Evolutionary conservation across 208 protist species (phyloP).

Genomic region (Naegleria lovaniensis): DNA sequence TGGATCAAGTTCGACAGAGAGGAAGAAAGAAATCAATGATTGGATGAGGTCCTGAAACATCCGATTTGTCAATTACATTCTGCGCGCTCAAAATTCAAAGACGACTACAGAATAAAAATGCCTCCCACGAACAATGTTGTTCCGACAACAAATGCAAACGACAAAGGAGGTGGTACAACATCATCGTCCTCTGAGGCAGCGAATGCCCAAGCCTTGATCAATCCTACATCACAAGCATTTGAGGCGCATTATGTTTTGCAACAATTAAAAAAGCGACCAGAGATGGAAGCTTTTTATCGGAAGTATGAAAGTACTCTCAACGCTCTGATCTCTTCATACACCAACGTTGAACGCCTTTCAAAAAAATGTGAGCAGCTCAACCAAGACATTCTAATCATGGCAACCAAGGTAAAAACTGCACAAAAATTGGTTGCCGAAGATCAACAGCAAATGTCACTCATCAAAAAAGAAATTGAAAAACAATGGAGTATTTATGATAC

Average conservation of each 20-base stretch:
- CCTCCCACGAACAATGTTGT: too few species aligned
- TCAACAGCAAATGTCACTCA: neutral
- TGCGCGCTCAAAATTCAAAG: too few species aligned
- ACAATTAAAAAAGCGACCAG: neutral
- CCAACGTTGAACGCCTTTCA: neutral
- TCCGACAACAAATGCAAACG: too few species aligned
- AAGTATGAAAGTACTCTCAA: neutral
- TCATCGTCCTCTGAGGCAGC: too few species aligned
- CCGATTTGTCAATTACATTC: too few species aligned
- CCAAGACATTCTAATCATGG: neutral
- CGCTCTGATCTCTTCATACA: neutral
- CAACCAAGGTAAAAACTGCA: neutral
- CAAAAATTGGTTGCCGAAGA: neutral
- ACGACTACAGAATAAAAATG: too few species aligned
- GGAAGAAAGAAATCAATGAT: constrained; percentile 78
- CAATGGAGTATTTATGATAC: neutral
- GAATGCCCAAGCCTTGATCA: neutral
- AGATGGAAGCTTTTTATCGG: neutral
- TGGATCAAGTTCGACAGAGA: constrained; percentile 66
- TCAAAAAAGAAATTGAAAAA: constrained; percentile 2
- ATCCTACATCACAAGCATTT: neutral
- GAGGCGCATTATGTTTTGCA: neutral
- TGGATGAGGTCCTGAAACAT: too few species aligned
- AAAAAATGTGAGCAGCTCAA: neutral
- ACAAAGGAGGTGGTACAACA: too few species aligned